A percentile compares a stretch with the other conserved stretches of the same genome.
phyloP scores from a whole-genome alignment of 805 yeast species.

The Brettanomyces sp. region DNA sequence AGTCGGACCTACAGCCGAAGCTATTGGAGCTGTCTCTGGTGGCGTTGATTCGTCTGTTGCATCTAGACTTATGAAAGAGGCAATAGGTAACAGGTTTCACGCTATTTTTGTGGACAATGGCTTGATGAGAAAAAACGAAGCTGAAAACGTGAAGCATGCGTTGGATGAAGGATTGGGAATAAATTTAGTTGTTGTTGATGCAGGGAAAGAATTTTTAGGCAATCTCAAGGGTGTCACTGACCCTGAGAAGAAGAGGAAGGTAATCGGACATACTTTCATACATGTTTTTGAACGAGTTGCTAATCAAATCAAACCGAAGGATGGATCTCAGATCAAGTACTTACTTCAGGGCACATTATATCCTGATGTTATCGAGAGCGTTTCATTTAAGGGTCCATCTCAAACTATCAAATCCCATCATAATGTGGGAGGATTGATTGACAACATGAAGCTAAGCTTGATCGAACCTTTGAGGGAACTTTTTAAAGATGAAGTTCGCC shows the following conservation, averaged over 20 bases:
- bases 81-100: constrained; percentile 97
- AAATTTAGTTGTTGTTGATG: constrained; percentile 90
- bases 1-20: constrained; percentile 97
- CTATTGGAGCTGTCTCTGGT: constrained; percentile 98
- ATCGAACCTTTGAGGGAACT: constrained; percentile 98
- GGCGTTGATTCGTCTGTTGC: constrained; percentile 99
- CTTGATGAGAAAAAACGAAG: constrained; percentile 92
- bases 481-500: constrained; percentile 98
- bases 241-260: constrained; percentile 98
- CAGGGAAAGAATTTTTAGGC: constrained; percentile 78
- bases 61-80: constrained; percentile 95
- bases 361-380: constrained; percentile 97
- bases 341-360: constrained; percentile 94
- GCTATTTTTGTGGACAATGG: constrained; percentile 98
- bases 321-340: constrained; percentile 85
- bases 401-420: constrained; percentile 99
- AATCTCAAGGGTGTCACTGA: constrained; percentile 91
- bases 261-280: constrained; percentile 95
- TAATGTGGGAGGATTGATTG: constrained; percentile 96
- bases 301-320: constrained; percentile 78
- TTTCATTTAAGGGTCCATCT: constrained; percentile 98
- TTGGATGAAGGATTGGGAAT: constrained; percentile 90
- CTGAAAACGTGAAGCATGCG: constrained; percentile 79
- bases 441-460: constrained; percentile 95
- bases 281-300: constrained; percentile 97